phyloP scores from a whole-genome alignment of 257 asterid species.

The Asclepias syriaca region DNA sequence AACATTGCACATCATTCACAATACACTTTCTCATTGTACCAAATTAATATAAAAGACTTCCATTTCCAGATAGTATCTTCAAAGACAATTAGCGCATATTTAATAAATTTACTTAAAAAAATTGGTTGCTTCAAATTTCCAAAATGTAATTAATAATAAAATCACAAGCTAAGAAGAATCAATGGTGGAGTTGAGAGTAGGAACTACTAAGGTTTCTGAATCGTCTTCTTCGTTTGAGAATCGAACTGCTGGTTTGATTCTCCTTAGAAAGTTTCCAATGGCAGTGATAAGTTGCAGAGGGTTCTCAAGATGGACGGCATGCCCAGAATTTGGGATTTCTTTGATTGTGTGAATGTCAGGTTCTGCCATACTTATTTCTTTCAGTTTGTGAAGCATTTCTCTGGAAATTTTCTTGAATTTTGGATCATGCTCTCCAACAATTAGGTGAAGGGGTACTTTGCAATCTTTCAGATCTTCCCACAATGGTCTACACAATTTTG shows the following conservation, averaged over 20 bases:
- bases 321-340: conserved; percentile 72
- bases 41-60: no score
- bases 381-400: conserved; percentile 41
- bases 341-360: conserved; percentile 29
- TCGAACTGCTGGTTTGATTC: conserved; percentile 6
- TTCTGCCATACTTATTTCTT: conserved; percentile 14
- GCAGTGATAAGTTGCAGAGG: conserved; percentile 73
- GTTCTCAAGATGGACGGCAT: conserved; percentile 92
- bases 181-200: not conserved
- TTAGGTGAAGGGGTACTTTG: conserved; percentile 55
- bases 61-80: no score
- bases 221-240: conserved; percentile 2
- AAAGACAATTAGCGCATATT: no score
- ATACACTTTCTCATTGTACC: no score
- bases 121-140: not conserved
- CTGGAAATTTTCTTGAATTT: conserved; percentile 69
- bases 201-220: not conserved
- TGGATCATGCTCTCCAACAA: conserved; percentile 76
- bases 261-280: conserved; percentile 48
- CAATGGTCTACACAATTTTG: conserved; percentile 40
- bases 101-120: no score
- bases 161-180: not conserved
- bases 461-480: conserved; percentile 85
- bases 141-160: not conserved
- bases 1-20: no score